A percentile compares a stretch with the other conserved stretches of the same genome.
phyloP scores from a whole-genome alignment of 306 rosid species.

The Quercus aquifolioides region DNA sequence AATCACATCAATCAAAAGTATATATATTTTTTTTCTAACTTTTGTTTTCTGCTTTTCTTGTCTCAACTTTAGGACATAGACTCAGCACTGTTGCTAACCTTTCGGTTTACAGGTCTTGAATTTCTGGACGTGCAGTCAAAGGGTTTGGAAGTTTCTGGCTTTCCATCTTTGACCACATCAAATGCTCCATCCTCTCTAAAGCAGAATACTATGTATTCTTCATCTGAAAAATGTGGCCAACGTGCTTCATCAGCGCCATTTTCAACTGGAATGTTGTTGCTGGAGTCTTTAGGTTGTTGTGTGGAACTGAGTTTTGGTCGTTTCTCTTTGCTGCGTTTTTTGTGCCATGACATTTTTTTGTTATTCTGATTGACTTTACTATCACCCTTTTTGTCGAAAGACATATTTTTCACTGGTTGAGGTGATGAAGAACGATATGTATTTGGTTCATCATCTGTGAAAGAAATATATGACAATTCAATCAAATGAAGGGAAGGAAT shows the following conservation, averaged over 20 bases:
- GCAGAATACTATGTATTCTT: slow-evolving; percentile 62
- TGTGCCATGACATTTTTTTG: slow-evolving; percentile 19
- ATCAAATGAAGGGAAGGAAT: not conserved
- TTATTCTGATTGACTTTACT: not conserved
- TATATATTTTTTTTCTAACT: not conserved
- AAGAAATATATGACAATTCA: not conserved
- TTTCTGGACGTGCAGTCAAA: slow-evolving; percentile 20
- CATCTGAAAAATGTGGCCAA: slow-evolving; percentile 40
- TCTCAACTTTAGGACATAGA: not conserved
- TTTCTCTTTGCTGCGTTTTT: slow-evolving; percentile 10
- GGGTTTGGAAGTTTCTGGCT: slow-evolving; percentile 13
- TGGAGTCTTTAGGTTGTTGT: slow-evolving; percentile 14
- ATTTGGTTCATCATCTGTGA: slow-evolving; percentile 26
- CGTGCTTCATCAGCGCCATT: slow-evolving; percentile 26
- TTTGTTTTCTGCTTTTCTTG: not conserved
- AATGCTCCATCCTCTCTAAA: slow-evolving; percentile 55
- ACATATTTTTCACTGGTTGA: slow-evolving; percentile 23
- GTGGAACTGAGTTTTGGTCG: slow-evolving; percentile 11
- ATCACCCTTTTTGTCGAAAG: slow-evolving; percentile 16
- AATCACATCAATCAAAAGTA: not conserved
- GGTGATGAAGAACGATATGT: slow-evolving; percentile 21
- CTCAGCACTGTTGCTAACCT: slow-evolving; percentile 34
- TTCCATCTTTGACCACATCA: slow-evolving; percentile 42
- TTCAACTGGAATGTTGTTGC: slow-evolving; percentile 1
- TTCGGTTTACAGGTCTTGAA: slow-evolving; percentile 40